phyloP scores from a whole-genome alignment of 768 basidiomycete species.

The Boletus edulis region DNA sequence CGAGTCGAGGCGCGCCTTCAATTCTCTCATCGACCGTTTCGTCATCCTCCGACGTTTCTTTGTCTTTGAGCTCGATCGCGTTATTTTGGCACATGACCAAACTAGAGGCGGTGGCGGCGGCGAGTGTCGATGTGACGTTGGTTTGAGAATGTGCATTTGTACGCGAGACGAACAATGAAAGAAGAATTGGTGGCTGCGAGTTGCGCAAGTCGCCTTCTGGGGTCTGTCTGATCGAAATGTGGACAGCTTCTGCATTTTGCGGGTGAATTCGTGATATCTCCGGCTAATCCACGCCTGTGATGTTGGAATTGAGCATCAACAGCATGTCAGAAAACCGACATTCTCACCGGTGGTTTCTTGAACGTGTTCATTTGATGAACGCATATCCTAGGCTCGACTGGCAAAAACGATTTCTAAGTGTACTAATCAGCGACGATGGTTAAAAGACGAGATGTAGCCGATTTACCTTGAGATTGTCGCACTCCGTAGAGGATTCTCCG shows the following conservation, averaged over 20 bases:
- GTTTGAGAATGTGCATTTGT: not conserved
- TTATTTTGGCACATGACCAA: slow-evolving; percentile 23
- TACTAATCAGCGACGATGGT: not conserved
- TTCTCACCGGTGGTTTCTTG: slow-evolving; percentile 4
- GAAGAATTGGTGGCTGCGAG: not conserved
- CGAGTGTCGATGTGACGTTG: not conserved
- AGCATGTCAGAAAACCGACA: not conserved
- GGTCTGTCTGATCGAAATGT: not conserved
- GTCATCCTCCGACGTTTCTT: slow-evolving; percentile 6
- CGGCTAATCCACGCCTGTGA: slow-evolving; percentile 5
- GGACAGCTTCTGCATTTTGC: not conserved
- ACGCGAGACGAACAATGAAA: not conserved
- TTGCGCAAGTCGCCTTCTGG: not conserved
- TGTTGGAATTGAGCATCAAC: not conserved
- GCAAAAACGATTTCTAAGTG: slow-evolving; percentile 5
- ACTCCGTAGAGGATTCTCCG: not conserved
- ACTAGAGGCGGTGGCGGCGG: not conserved
- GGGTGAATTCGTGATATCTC: not conserved
- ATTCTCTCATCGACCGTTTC: slow-evolving; percentile 6
- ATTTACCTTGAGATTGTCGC: slow-evolving; percentile 1
- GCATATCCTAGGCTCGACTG: not conserved
- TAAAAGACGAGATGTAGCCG: not conserved
- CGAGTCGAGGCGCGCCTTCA: slow-evolving; percentile 9
- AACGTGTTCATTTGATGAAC: not conserved
- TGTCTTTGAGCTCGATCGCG: slow-evolving; percentile 7